Evolutionary conservation across 1,284 basidiomycete genomes (phyloP).

Genomic region (Leccinum ponderosum): DNA sequence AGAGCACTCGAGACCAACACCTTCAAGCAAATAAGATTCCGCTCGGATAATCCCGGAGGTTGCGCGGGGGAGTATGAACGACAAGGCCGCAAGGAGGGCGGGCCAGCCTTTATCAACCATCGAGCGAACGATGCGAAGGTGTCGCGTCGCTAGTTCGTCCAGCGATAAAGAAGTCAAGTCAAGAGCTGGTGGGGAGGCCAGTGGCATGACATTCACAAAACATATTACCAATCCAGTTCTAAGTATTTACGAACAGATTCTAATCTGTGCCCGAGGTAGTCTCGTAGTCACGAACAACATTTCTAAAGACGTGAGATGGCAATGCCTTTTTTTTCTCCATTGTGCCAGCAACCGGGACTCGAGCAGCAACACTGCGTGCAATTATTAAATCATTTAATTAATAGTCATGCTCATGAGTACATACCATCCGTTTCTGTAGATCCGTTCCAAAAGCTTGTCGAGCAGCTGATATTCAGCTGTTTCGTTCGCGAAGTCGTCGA

Average conservation of each 20-base stretch:
- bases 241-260: not conserved
- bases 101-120: conserved; percentile 92
- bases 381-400: no score
- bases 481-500: not conserved
- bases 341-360: not conserved
- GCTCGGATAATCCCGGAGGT: conserved; percentile 77
- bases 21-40: conserved; percentile 90
- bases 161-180: conserved; percentile 60
- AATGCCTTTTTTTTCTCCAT: not conserved
- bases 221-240: no score
- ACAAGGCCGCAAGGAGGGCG: conserved; percentile 84
- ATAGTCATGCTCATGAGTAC: not conserved
- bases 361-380: not conserved
- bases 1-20: conserved; percentile 79
- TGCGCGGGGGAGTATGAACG: conserved; percentile 64
- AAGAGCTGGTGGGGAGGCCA: conserved; percentile 52
- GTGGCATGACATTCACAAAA: no score
- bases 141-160: conserved; percentile 53
- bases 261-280: not conserved
- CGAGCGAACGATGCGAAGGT: conserved; percentile 61
- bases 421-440: not conserved
- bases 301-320: not conserved
- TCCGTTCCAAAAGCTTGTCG: not conserved
- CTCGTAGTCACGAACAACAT: not conserved
- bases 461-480: not conserved